A percentile compares a stretch with the other conserved stretches of the same genome.
phyloP scores from a whole-genome alignment of 805 yeast species.

The Clavispora santaluciae region DNA sequence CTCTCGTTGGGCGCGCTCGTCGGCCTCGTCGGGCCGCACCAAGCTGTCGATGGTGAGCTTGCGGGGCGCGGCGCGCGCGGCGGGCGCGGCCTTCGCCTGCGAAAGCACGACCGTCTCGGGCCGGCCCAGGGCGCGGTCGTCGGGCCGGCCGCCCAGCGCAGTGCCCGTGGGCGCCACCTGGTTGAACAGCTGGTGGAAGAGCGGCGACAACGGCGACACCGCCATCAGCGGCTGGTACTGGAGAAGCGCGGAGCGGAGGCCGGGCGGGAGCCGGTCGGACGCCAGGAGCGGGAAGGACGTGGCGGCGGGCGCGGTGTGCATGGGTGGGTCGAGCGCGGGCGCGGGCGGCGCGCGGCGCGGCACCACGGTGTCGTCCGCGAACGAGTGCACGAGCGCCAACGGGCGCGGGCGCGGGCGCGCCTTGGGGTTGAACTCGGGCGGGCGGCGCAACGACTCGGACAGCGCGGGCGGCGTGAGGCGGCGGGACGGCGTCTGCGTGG shows the following conservation, averaged over 20 bases:
- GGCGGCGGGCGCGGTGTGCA: conserved; percentile 23
- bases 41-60: conserved; percentile 1
- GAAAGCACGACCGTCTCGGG: background rate
- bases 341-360: background rate
- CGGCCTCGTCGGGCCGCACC: background rate
- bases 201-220: conserved; percentile 36
- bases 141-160: too few species aligned
- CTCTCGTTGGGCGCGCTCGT: background rate
- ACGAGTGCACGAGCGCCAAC: conserved; percentile 31
- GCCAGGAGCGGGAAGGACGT: conserved; percentile 10
- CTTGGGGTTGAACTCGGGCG: conserved; percentile 31
- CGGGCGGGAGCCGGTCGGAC: conserved; percentile 5
- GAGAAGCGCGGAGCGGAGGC: conserved; percentile 15
- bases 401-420: conserved; percentile 41
- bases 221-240: conserved; percentile 22
- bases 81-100: conserved; percentile 1
- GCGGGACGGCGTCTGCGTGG: background rate
- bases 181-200: conserved; percentile 35
- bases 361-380: conserved; percentile 15
- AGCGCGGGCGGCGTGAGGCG: background rate
- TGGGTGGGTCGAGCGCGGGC: conserved; percentile 7
- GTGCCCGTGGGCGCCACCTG: conserved; percentile 12
- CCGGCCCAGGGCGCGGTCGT: too few species aligned
- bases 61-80: background rate
- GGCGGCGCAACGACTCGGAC: conserved; percentile 8